Evolutionary conservation across 1,284 basidiomycete genomes (phyloP).

Genomic region (Xerocomus cyaneibrunnescens): DNA sequence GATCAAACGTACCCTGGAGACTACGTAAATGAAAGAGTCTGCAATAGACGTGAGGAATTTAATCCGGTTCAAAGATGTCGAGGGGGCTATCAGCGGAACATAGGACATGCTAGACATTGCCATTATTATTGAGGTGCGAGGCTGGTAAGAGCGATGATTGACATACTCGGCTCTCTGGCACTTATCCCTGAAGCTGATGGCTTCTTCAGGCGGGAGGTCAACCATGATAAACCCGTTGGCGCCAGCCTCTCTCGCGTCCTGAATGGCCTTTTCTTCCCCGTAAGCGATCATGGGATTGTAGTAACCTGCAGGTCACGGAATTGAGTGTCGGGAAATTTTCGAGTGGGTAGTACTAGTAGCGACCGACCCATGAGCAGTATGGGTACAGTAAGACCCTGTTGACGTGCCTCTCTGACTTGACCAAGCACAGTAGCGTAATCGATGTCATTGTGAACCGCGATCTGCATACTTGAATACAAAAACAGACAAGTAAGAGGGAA

Average conservation of each 20-base stretch:
- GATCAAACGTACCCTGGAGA: slow-evolving; percentile 38
- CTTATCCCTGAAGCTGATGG: slow-evolving; percentile 84
- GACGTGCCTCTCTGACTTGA: slow-evolving; percentile 78
- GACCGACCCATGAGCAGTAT: slow-evolving; percentile 88
- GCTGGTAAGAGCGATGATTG: not conserved
- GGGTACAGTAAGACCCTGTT: slow-evolving; percentile 80
- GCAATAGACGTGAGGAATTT: slow-evolving; percentile 91
- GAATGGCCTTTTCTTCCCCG: slow-evolving; percentile 91
- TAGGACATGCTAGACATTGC: slow-evolving; percentile 73
- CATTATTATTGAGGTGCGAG: not conserved
- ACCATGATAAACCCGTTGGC: slow-evolving; percentile 98
- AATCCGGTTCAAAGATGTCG: slow-evolving; percentile 85
- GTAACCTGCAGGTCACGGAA: slow-evolving; percentile 61
- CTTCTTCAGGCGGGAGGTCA: slow-evolving; percentile 97
- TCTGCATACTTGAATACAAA: slow-evolving; percentile 43
- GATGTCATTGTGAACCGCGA: slow-evolving; percentile 78
- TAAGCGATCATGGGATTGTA: slow-evolving; percentile 96
- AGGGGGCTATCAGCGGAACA: slow-evolving; percentile 94
- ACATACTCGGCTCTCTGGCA: slow-evolving; percentile 79
- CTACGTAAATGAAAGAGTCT: slow-evolving; percentile 97
- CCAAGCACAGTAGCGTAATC: slow-evolving; percentile 77
- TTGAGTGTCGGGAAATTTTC: not conserved
- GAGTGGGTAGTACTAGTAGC: not conserved
- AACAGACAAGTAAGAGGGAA: not conserved
- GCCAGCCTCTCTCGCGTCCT: slow-evolving; percentile 85